These are phyloP conservation scores for Nymphaea thermarum DNA, from an alignment of 164 flowering plant species.

Conservation along the genomic window DNA sequence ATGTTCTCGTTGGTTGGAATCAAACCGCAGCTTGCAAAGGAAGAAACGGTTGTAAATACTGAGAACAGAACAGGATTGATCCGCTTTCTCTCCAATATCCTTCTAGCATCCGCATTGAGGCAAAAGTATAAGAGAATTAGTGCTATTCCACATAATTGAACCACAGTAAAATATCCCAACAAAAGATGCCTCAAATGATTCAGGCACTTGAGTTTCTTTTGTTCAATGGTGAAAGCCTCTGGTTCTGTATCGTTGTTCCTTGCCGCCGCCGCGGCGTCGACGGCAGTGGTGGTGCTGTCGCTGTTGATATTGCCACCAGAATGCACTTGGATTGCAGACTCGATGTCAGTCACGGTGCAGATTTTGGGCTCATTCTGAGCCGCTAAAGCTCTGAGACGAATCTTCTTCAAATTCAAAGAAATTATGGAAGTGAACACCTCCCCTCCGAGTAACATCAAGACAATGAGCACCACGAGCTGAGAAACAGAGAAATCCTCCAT, in stretches of 20 bases:
- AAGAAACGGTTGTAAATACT: conserved; percentile 36
- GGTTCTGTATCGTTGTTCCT: not conserved
- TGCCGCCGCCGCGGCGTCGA: too few species aligned
- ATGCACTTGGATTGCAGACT: not conserved
- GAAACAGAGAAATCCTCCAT: conserved; percentile 74
- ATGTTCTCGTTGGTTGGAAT: conserved; percentile 82
- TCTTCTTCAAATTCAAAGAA: not conserved
- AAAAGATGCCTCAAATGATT: conserved; percentile 25
- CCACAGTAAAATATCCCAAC: conserved; percentile 23
- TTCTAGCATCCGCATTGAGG: conserved; percentile 26
- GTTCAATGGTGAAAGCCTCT: not conserved
- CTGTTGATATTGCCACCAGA: not conserved
- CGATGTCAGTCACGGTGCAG: not conserved
- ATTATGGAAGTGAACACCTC: conserved; percentile 54
- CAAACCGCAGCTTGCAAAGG: conserved; percentile 57
- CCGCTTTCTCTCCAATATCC: conserved; percentile 33
- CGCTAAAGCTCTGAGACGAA: not conserved
- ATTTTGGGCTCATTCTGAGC: not conserved
- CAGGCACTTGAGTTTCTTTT: conserved; percentile 17
- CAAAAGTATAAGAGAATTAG: conserved; percentile 22
- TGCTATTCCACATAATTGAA: conserved; percentile 21
- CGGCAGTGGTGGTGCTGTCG: too few species aligned
- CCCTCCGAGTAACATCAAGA: conserved; percentile 63
- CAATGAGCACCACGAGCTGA: conserved; percentile 56
- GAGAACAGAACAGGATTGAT: conserved; percentile 29